Percentiles rank a stretch among this genome's conserved stretches.
Conservation (phyloP, 164 flowering plant genomes). For the Euptelea pleiosperma region DNA sequence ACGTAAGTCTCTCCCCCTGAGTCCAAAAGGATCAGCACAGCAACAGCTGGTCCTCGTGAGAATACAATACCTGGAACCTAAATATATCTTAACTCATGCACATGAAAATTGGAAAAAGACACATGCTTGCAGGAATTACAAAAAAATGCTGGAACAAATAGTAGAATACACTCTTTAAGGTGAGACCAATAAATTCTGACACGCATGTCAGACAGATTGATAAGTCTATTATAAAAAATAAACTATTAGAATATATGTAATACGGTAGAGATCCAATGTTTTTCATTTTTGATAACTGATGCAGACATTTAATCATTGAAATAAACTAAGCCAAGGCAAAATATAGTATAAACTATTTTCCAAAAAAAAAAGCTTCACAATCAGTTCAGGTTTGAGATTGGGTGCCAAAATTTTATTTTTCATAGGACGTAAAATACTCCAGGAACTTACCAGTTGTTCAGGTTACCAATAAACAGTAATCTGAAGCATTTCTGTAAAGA, state of each 20-base stretch:
- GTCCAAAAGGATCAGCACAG: slow-evolving; percentile 79
- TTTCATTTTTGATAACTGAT: neutral
- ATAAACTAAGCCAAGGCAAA: neutral
- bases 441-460: too few species aligned
- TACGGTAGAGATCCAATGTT: neutral
- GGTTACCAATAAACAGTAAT: too few species aligned
- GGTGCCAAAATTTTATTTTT: too few species aligned
- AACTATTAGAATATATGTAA: too few species aligned
- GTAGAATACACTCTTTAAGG: neutral
- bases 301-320: neutral
- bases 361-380: neutral
- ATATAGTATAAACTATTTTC: neutral
- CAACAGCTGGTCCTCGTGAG: slow-evolving; percentile 93
- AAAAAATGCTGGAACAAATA: neutral
- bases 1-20: slow-evolving; percentile 76
- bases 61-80: slow-evolving; percentile 98
- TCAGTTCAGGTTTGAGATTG: too few species aligned
- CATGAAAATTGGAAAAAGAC: neutral
- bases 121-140: neutral
- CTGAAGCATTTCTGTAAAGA: too few species aligned
- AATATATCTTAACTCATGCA: slow-evolving; percentile 21
- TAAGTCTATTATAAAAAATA: neutral
- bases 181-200: neutral
- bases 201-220: neutral
- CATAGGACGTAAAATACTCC: too few species aligned